Evolutionary conservation across 768 basidiomycete species (phyloP).

Genomic region (Pleurotus pulmonarius): DNA sequence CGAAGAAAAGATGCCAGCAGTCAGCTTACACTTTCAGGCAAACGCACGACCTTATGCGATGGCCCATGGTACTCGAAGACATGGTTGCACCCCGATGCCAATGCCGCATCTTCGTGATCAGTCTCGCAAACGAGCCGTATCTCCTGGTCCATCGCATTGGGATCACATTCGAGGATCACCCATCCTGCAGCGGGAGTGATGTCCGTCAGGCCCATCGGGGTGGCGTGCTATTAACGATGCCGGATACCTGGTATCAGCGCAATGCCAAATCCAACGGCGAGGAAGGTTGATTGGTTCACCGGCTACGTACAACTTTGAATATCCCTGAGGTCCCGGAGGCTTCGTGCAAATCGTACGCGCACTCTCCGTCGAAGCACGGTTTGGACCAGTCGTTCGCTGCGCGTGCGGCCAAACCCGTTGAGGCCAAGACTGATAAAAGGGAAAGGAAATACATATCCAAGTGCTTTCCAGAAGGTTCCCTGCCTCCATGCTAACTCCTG

Average conservation of each 20-base stretch:
- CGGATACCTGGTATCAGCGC: not conserved
- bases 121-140: not conserved
- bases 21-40: slow-evolving; percentile 45
- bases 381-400: slow-evolving; percentile 18
- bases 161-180: slow-evolving; percentile 3
- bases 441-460: no score
- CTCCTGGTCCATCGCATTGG: not conserved
- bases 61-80: slow-evolving; percentile 33
- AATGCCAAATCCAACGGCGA: not conserved
- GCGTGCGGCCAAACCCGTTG: no score
- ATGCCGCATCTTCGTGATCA: slow-evolving; percentile 2
- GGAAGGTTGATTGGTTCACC: not conserved
- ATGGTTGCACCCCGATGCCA: slow-evolving; percentile 29
- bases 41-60: slow-evolving; percentile 46
- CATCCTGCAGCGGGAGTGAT: slow-evolving; percentile 3
- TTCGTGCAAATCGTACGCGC: slow-evolving; percentile 16
- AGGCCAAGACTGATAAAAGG: no score
- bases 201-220: not conserved
- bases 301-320: not conserved
- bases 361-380: slow-evolving; percentile 20
- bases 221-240: not conserved
- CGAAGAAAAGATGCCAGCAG: not conserved
- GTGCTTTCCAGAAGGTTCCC: no score
- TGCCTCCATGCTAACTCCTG: no score
- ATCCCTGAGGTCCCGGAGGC: not conserved